A percentile compares a stretch with the other conserved stretches of the same genome.
These are phyloP conservation scores for Escovopsis weberi DNA, from an alignment of 2,329 filamentous ascomycete genomes.

Conservation along the genomic window DNA sequence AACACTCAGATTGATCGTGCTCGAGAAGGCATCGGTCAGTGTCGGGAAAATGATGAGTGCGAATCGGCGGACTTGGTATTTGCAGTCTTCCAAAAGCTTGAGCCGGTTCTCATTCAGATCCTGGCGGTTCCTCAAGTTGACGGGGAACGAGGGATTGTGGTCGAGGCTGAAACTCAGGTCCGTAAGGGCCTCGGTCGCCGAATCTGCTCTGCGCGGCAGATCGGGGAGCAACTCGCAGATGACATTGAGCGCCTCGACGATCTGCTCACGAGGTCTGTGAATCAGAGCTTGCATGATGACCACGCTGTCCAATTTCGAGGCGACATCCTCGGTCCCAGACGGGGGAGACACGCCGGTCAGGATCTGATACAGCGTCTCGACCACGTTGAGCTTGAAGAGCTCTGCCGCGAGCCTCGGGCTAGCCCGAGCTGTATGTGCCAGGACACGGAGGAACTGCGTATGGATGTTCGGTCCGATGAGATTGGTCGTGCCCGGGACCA, in stretches of 20 bases:
- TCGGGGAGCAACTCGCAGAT: conserved; percentile 86
- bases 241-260: conserved; percentile 93
- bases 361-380: conserved; percentile 95
- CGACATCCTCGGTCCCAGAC: conserved; percentile 58
- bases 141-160: conserved; percentile 24
- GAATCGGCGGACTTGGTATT: conserved; percentile 76
- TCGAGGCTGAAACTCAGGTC: conserved; percentile 26
- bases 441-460: conserved; percentile 84
- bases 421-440: conserved; percentile 79
- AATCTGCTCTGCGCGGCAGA: conserved; percentile 42
- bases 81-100: conserved; percentile 70
- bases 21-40: conserved; percentile 90
- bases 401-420: conserved; percentile 80
- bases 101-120: conserved; percentile 67
- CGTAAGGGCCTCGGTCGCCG: conserved; percentile 28
- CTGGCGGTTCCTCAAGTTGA: conserved; percentile 14
- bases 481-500: conserved; percentile 90
- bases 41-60: conserved; percentile 88
- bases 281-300: conserved; percentile 98
- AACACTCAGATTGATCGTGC: conserved; percentile 88
- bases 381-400: conserved; percentile 88
- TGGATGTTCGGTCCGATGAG: conserved; percentile 88
- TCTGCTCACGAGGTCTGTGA: conserved; percentile 85
- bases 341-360: conserved; percentile 91
- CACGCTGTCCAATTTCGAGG: conserved; percentile 83